These are phyloP conservation scores for Endoconidiophora polonica DNA, from an alignment of 2,329 filamentous ascomycete genomes.

Conservation along the genomic window DNA sequence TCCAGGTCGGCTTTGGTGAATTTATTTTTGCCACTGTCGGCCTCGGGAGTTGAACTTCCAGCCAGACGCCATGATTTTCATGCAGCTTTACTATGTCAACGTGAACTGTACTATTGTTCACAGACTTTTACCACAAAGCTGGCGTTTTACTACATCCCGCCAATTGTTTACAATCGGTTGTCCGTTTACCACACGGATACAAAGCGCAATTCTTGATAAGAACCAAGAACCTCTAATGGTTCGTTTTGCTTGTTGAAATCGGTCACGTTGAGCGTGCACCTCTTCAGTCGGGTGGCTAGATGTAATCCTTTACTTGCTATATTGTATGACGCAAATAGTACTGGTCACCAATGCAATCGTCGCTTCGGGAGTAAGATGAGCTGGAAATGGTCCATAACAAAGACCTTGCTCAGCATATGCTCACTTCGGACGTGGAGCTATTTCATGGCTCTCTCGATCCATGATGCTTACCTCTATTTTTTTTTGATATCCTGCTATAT, in stretches of 20 bases:
- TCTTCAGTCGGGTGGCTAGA: slow-evolving; percentile 5
- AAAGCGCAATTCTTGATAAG: neutral
- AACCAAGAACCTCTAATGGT: neutral
- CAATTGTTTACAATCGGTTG: neutral
- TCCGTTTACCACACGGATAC: neutral
- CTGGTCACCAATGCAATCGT: slow-evolving; percentile 8
- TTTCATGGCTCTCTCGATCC: slow-evolving; percentile 1
- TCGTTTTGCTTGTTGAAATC: slow-evolving; percentile 6
- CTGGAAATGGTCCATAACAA: neutral
- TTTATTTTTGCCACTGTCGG: neutral
- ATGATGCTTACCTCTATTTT: slow-evolving; percentile 50
- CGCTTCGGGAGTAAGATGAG: slow-evolving; percentile 3
- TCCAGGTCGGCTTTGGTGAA: neutral
- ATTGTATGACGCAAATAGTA: neutral
- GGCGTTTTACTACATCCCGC: neutral
- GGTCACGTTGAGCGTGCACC: neutral
- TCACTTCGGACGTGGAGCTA: neutral
- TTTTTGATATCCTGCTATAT: neutral
- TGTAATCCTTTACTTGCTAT: neutral
- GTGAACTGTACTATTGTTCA: neutral
- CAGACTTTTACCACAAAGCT: neutral
- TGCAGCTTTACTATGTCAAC: slow-evolving; percentile 1
- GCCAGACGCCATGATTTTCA: slow-evolving; percentile 4
- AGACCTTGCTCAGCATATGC: neutral
- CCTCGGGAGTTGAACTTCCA: slow-evolving; percentile 1